Conservation (phyloP, 2,329 filamentous ascomycete genomes). For the Cercospora canescens region DNA sequence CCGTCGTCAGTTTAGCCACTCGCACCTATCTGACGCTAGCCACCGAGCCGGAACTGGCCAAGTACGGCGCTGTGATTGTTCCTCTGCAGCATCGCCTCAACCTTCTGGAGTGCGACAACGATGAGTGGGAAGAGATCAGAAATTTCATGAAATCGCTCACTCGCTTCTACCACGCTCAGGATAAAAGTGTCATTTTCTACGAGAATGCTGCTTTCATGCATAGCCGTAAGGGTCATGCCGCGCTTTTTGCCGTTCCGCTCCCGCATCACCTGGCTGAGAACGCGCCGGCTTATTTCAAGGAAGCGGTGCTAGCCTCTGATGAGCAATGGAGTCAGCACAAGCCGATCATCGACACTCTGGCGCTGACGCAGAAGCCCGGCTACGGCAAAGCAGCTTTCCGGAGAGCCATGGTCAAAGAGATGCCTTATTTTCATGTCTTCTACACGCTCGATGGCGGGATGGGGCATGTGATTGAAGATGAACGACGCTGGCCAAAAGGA, state of each 20-base stretch:
- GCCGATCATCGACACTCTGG: conserved; percentile 86
- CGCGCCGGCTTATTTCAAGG: conserved; percentile 90
- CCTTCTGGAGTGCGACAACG: conserved; percentile 95
- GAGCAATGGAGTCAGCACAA: conserved; percentile 96
- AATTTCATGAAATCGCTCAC: conserved; percentile 99
- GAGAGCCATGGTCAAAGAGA: conserved; percentile 81
- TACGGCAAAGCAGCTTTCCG: conserved; percentile 81
- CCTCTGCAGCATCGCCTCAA: conserved; percentile 86
- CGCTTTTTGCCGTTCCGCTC: conserved; percentile 81
- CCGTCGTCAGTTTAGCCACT: conserved; percentile 81
- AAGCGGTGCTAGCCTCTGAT: conserved; percentile 84
- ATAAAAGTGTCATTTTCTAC: conserved; percentile 92
- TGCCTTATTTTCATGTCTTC: conserved; percentile 99
- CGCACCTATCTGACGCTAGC: conserved; percentile 84
- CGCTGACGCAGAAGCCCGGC: conserved; percentile 60
- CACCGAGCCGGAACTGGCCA: conserved; percentile 82
- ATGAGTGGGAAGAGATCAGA: conserved; percentile 98
- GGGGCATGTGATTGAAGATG: conserved; percentile 89
- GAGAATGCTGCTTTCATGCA: conserved; percentile 88
- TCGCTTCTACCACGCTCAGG: conserved; percentile 90
- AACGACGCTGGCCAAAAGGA: conserved; percentile 79
- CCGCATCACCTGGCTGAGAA: conserved; percentile 90
- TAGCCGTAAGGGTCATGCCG: conserved; percentile 72
- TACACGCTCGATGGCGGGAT: conserved; percentile 89
- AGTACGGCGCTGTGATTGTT: conserved; percentile 83